Evolutionary conservation across 176 grass and related monocot species (phyloP), one percentile per base, ranked within the genome.

Genomic region (Oryza glaberrima): DNA sequence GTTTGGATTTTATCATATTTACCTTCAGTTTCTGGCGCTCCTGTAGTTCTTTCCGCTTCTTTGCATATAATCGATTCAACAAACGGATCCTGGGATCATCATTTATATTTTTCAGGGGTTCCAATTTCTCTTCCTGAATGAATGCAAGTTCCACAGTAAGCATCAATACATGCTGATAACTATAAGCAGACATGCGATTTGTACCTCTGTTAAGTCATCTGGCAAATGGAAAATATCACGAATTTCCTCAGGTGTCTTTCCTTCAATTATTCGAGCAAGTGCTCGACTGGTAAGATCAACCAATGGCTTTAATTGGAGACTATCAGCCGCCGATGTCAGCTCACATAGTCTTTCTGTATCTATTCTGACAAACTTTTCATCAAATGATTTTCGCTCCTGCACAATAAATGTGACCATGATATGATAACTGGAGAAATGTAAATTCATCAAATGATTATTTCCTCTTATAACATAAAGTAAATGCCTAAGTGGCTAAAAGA

Each of bases 91-190:
- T 91, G 73, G 94, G 94, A 86, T 99, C 97, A 80, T 96, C 97
- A 73, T 96, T 99, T 86, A 93, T 84, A 91, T 99, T 99, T 81
- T 99, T 99, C 72, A 99, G 79, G 41, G 97, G 97, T 84, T 99
- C 97, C 84, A 99, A 92, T 87, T 99, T 99, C 90, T 99, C 97
- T 91, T 99, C 97, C 97, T 99, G 89, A 61, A 85, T 86, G 82
- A 17, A 90, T 44, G 56, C 2, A 86, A 92, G 63, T 70, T 51
- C 11, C 11, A 77, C 3, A 75, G 47, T 81, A 85, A 91, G 80
- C 58, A 79, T 71, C 20, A 36, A 36, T 69, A 70, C 20, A 78
- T 40, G 77, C 49, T 7, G n/a, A 72, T n/a, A 66, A 9, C 9
- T 28, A 70, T 67, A 86, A 73, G 17, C 49, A 83, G 13, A 78